Base-by-base conservation (phyloP, 257 asterid genomes). In the Solanum sejunctum region DNA sequence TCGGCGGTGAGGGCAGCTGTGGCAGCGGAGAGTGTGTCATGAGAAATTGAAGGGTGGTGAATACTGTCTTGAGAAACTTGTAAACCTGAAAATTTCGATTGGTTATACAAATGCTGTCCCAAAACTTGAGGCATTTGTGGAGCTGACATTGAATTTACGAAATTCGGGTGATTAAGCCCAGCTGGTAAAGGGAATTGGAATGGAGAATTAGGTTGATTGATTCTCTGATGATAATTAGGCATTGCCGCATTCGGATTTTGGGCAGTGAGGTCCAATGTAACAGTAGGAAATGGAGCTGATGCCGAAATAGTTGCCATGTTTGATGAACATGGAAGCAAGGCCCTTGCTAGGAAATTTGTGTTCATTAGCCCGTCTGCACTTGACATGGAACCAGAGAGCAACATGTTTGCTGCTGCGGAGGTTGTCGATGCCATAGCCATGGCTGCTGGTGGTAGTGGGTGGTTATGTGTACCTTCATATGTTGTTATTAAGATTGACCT, bases 401-500 rank as follows among this genome's bases (percentile, higher is more conserved):
- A 92, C 99, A 97, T 97, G 85, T 54, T 95, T 7, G 97, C 99
- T 0, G 99, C 99, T 1, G 99, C 97, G 0, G 99, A 91, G 28
- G 99, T 97, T 39, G 99, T 95, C 8, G 98, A 94, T 8, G 99
- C 98, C 99, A 97, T 95, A 4, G 99, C 99, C 96, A 94, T 88
- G 84, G 99, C 99, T 1, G 99, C 96, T 2, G 99, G 98, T 3
- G 99, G 99, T 17, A 97, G 88, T 18, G 99, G 98, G 84, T 97
- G 99, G 90, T 92, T 97, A 89, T 97, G 99, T 0, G 89, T 89
- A 0, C 99, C 99, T 83, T 97, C 99, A 56, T 97, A 97, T 13
- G 99, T 94, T 1, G 99, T 95, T 88, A 91, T 95, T 78, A 97
- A 84, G 66, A 97, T 89, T 39, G 91, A 85, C 28, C 90, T 87